These are phyloP conservation scores for Acidiella bohemica DNA, from an alignment of 495 filamentous ascomycete species.

Conservation along the genomic window DNA sequence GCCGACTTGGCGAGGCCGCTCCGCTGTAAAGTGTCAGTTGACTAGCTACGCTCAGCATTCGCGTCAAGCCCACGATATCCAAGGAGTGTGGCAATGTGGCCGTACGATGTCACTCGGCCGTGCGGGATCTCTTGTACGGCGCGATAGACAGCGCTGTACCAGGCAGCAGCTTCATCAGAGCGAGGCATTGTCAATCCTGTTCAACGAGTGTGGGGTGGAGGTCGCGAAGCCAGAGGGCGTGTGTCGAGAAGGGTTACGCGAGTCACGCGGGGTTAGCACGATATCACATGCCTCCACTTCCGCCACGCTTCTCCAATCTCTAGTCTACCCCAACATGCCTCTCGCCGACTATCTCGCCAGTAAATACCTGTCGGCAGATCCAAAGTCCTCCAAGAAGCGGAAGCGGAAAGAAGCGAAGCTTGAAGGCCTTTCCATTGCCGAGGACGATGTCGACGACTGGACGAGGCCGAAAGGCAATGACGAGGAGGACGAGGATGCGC, in stretches of 20 bases:
- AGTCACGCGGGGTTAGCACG: too few relatives aligned
- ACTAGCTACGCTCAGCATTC: neutral
- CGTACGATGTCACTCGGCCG: constrained; percentile 77
- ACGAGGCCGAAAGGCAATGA: constrained; percentile 26
- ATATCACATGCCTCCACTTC: constrained; percentile 1
- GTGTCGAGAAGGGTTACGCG: too few relatives aligned
- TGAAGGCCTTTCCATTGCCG: constrained; percentile 68
- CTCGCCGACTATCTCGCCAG: constrained; percentile 84
- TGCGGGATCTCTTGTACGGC: constrained; percentile 73
- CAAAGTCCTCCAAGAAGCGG: constrained; percentile 58
- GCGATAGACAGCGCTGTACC: constrained; percentile 69
- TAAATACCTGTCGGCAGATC: constrained; percentile 80
- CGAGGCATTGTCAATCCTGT: constrained; percentile 15
- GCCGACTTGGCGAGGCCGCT: constrained; percentile 53
- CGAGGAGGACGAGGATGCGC: constrained; percentile 36
- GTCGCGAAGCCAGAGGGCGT: neutral
- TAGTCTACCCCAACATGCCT: constrained; percentile 29
- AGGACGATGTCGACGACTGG: constrained; percentile 77
- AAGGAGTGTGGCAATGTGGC: constrained; percentile 69
- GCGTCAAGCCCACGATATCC: constrained; percentile 54
- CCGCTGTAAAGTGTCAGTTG: constrained; percentile 12
- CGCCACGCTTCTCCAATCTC: neutral
- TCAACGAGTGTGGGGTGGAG: neutral
- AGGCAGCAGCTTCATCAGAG: constrained; percentile 56
- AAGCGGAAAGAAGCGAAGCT: constrained; percentile 42